Base-by-base conservation (phyloP, 345 rosid species). In the Bretschneidera sinensis region DNA sequence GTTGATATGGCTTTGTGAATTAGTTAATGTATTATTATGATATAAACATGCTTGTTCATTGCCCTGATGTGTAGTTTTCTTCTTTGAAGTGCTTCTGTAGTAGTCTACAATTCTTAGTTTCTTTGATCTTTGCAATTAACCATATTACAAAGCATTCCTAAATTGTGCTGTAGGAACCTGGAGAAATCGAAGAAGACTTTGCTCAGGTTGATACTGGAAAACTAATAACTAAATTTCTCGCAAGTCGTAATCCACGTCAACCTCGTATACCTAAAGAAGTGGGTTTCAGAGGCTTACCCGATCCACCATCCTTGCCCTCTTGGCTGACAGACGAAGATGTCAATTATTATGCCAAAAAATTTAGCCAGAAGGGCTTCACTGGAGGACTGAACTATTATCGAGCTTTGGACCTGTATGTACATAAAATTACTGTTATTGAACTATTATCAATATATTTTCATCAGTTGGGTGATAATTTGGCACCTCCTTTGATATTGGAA, bases 371-470 rank as follows among this genome's bases (percentile, higher is more conserved):
- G 52, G 97, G 97, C 59, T 91, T 91, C 76, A 79, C 89, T 11
- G 97, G 97, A 51, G 89, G 82, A 55, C 48, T 88, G 66, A 91
- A 88, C 82, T 88, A 86, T 74, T 91, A 91, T 25, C 85, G 96
- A 17, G 83, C 88, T 54, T 2, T 79, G 68, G 68, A 90, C 74
- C 65, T 73, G 97, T 87, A 85, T 35, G 85, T 78, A n/a, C n/a
- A n/a, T n/a, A n/a, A n/a, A n/a, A n/a, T n/a, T n/a, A n/a, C n/a
- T n/a, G n/a, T n/a, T n/a, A n/a, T n/a, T 61, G n/a, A n/a, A n/a
- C n/a, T n/a, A n/a, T n/a, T n/a, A 54, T n/a, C 48, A 21, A 9
- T 18, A 2, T 14, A 17, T 22, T 17, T 35, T 25, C n/a, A 23
- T 28, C n/a, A 20, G 17, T 17, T 1, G 15, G 43, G 39, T 21